Base-by-base conservation (phyloP, 2,329 filamentous ascomycete genomes). In the Neofusicoccum umdonicola region DNA sequence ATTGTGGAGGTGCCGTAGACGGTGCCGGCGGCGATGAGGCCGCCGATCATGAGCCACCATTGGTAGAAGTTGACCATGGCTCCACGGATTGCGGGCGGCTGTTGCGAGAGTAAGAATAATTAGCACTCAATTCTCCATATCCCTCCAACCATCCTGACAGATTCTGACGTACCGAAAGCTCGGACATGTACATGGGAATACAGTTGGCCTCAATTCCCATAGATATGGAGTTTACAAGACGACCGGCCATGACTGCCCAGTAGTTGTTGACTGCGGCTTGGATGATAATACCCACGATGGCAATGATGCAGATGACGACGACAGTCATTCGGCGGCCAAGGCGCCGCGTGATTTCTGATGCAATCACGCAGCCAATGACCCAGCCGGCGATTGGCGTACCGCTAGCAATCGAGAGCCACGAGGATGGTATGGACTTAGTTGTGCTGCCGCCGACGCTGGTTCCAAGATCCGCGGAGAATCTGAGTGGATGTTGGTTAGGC, bases 51-150 rank as follows among this genome's bases (percentile, higher is more conserved):
- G 27, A 60, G 42, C 56, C 56, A 60, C 41, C 56, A 60, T 15
- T 60, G 56, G 42, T 60, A 60, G 15, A 47, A 47, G 56, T 60
- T 60, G 9, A 60, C 56, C 42, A 60, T 47, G n/a, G 56, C 56
- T 3, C 56, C 56, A 7, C 56, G 56, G 4, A 60, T 60, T 2
- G 56, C 56, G 0, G 56, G 41, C 0, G 56, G 56, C 44, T 56
- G 13, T 19, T n/a, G 3, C 19, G 50, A 37, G 8, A 15, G 1
- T 7, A 7, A 31, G 4, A 2, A 1, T 7, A 31, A 31, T 52
- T 9, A 52, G 13, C 9, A 22, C n/a, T 3, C 22, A 22, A 22
- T 3, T 22, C 2, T 35, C 4, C 9, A 22, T 13, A 39, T 5
- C 5, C 11, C 11, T 17, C 12, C 4, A 11, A 4, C 5, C 19